Conservation (phyloP, 768 basidiomycete species). For the Neoboletus brunneissimus region DNA sequence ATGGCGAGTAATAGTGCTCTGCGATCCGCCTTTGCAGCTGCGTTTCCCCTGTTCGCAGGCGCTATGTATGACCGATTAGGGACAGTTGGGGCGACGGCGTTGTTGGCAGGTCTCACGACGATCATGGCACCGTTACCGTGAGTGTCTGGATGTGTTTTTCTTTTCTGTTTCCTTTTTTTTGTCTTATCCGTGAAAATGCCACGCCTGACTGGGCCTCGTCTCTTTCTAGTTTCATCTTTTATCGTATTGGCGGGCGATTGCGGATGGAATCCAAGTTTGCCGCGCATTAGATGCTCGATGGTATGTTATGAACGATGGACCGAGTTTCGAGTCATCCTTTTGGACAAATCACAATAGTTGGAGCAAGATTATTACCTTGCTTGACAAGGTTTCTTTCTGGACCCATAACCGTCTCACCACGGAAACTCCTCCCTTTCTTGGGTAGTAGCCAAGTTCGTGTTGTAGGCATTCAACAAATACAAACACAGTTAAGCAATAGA, state of each 20-base stretch:
- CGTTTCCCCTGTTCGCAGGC: constrained; percentile 51
- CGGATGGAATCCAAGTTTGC: constrained; percentile 45
- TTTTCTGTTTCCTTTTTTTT: background rate
- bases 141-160: constrained; percentile 18
- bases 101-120: constrained; percentile 63
- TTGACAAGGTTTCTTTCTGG: too few relatives aligned
- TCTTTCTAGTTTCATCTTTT: constrained; percentile 44
- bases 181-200: background rate
- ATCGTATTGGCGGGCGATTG: constrained; percentile 44
- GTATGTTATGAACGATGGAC: background rate
- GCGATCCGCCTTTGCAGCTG: constrained; percentile 46
- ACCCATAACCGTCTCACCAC: too few relatives aligned
- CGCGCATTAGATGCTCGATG: constrained; percentile 12
- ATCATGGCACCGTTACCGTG: constrained; percentile 63
- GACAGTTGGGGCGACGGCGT: constrained; percentile 67
- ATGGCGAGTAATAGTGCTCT: constrained; percentile 63
- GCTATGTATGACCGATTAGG: constrained; percentile 55
- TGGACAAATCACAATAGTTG: too few relatives aligned
- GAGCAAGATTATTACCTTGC: too few relatives aligned
- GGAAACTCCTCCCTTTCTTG: too few relatives aligned
- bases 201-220: background rate
- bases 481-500: too few relatives aligned
- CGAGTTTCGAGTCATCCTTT: background rate
- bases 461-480: too few relatives aligned
- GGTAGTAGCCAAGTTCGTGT: too few relatives aligned